A percentile compares a stretch with the other conserved stretches of the same genome.
phyloP scores from a whole-genome alignment of 768 basidiomycete species.

The Pholiota molesta region DNA sequence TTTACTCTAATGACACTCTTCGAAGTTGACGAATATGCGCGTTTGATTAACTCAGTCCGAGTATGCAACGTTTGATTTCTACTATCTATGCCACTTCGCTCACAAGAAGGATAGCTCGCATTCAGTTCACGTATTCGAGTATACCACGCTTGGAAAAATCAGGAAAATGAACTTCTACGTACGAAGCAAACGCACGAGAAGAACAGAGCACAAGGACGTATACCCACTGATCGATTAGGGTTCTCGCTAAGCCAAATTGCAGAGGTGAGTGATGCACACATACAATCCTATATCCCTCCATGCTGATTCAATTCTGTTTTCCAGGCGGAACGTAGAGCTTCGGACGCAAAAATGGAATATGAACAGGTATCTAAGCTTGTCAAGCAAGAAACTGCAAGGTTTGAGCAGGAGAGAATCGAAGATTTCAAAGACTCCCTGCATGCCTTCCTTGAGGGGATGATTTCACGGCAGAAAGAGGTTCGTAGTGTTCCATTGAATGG shows the following conservation, averaged over 20 bases:
- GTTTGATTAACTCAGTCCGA: slow-evolving; percentile 85
- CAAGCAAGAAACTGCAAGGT: slow-evolving; percentile 87
- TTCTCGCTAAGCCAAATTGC: slow-evolving; percentile 79
- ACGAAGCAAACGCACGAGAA: slow-evolving; percentile 81
- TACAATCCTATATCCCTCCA: not conserved
- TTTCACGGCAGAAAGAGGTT: slow-evolving; percentile 80
- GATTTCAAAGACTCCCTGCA: slow-evolving; percentile 90
- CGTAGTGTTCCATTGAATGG: slow-evolving; percentile 18
- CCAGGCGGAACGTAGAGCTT: slow-evolving; percentile 82
- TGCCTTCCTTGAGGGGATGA: slow-evolving; percentile 86
- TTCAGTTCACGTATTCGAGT: slow-evolving; percentile 87
- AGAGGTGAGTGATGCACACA: slow-evolving; percentile 55
- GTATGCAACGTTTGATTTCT: slow-evolving; percentile 43
- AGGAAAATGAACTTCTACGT: slow-evolving; percentile 75
- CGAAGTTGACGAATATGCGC: slow-evolving; percentile 87
- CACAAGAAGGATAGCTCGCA: slow-evolving; percentile 58
- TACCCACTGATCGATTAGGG: slow-evolving; percentile 69
- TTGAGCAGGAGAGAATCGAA: slow-evolving; percentile 91
- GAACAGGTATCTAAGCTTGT: slow-evolving; percentile 87
- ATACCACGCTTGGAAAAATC: slow-evolving; percentile 79
- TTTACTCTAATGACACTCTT: not conserved
- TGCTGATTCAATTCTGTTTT: slow-evolving; percentile 1
- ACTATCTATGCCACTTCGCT: not conserved
- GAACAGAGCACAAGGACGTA: slow-evolving; percentile 74
- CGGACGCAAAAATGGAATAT: slow-evolving; percentile 87